These are phyloP conservation scores for Alopecurus myosuroides DNA, from an alignment of 176 grass and related monocot genomes.

Conservation along the genomic window DNA sequence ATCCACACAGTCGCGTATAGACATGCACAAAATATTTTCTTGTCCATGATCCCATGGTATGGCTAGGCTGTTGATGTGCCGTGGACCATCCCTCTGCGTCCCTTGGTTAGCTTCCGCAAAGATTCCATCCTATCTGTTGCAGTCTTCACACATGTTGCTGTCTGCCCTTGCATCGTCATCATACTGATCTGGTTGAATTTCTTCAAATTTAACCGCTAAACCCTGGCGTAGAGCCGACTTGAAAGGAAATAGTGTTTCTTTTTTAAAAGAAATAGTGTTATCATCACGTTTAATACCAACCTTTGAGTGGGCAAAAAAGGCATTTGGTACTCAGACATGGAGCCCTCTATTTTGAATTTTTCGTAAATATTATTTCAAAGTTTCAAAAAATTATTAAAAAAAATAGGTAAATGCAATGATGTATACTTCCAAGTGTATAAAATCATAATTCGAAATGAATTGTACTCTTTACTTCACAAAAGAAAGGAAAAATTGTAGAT, in stretches of 20 bases:
- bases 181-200: background rate
- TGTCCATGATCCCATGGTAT: background rate
- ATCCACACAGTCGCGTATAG: background rate
- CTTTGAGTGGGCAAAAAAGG: background rate
- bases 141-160: slow-evolving; percentile 19
- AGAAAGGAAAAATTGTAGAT: no score
- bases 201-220: no score
- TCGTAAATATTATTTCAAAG: no score
- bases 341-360: no score
- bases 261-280: background rate
- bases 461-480: no score
- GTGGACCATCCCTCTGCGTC: background rate
- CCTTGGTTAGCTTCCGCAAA: background rate
- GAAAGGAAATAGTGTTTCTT: no score
- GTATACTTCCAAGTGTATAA: no score
- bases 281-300: no score
- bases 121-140: slow-evolving; percentile 30
- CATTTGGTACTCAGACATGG: no score
- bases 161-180: slow-evolving; percentile 6
- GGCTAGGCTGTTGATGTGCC: slow-evolving; percentile 7
- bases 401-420: no score
- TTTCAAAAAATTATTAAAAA: no score
- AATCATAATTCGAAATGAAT: no score
- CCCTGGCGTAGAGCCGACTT: background rate
- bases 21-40: background rate